A percentile compares a stretch with the other conserved stretches of the same genome.
Conservation (phyloP, 495 filamentous ascomycete genomes). For the Neurospora sp. region DNA sequence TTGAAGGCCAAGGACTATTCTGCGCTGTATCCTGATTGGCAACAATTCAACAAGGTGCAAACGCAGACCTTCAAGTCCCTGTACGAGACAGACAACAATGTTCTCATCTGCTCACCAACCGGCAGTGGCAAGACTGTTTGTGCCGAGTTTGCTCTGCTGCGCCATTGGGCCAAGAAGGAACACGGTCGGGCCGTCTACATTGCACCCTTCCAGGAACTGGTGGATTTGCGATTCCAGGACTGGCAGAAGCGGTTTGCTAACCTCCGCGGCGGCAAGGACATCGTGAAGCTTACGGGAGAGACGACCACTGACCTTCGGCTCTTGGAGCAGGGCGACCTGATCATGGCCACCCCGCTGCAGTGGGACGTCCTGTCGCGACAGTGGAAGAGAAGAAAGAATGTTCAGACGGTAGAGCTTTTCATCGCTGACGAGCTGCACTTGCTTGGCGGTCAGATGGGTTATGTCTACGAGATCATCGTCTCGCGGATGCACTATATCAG, state of each 20-base stretch:
- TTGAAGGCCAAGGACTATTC: slow-evolving; percentile 79
- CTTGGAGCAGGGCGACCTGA: slow-evolving; percentile 78
- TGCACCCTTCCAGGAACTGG: slow-evolving; percentile 89
- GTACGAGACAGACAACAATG: slow-evolving; percentile 82
- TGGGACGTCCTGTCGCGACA: slow-evolving; percentile 95
- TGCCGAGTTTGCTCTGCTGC: slow-evolving; percentile 84
- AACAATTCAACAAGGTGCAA: slow-evolving; percentile 93
- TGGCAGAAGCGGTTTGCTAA: slow-evolving; percentile 70
- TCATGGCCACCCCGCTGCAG: slow-evolving; percentile 84
- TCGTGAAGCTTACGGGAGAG: slow-evolving; percentile 91
- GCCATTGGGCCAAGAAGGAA: slow-evolving; percentile 68
- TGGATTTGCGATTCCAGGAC: slow-evolving; percentile 68
- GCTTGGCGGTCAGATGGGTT: slow-evolving; percentile 82
- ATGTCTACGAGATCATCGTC: slow-evolving; percentile 89
- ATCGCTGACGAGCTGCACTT: slow-evolving; percentile 95
- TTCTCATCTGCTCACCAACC: slow-evolving; percentile 80
- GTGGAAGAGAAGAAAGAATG: slow-evolving; percentile 92
- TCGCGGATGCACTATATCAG: slow-evolving; percentile 97
- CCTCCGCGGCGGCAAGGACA: slow-evolving; percentile 75
- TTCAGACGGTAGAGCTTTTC: slow-evolving; percentile 83
- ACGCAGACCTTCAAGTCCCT: slow-evolving; percentile 94
- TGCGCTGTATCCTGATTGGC: slow-evolving; percentile 73
- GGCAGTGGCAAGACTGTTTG: slow-evolving; percentile 96
- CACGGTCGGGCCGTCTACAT: slow-evolving; percentile 85
- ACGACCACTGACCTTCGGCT: slow-evolving; percentile 85